These are phyloP conservation scores for Suillus americanus DNA, from an alignment of 768 basidiomycete genomes.

Conservation along the genomic window DNA sequence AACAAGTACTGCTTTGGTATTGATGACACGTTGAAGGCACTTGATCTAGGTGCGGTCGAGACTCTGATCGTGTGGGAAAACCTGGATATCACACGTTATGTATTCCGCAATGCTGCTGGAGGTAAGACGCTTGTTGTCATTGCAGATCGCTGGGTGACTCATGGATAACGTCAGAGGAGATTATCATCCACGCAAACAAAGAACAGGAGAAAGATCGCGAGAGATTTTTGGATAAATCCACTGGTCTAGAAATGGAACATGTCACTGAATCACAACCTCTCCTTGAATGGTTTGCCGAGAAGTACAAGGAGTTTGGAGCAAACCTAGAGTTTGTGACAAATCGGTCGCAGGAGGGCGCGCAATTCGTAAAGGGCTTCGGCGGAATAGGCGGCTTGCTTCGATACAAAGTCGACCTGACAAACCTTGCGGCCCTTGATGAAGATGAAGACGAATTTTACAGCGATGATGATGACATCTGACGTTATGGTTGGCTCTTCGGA, in stretches of 20 bases:
- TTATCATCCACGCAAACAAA: conserved; percentile 73
- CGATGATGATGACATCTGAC: conserved; percentile 78
- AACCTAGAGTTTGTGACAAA: conserved; percentile 96
- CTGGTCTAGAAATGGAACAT: conserved; percentile 95
- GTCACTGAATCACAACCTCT: conserved; percentile 76
- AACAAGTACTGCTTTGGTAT: conserved; percentile 97
- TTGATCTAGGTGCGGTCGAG: conserved; percentile 96
- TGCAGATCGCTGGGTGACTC: neutral
- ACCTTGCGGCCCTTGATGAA: conserved; percentile 71
- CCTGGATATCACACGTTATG: conserved; percentile 85
- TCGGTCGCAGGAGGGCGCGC: conserved; percentile 94
- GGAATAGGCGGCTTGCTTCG: conserved; percentile 94
- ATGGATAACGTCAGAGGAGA: conserved; percentile 58
- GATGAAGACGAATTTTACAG: conserved; percentile 86
- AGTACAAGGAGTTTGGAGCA: conserved; percentile 97
- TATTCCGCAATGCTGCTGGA: conserved; percentile 88
- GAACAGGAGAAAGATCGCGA: conserved; percentile 92
- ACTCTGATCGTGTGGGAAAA: conserved; percentile 99
- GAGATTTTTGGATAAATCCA: conserved; percentile 94
- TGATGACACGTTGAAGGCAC: conserved; percentile 92
- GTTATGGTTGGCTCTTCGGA: conserved; percentile 82
- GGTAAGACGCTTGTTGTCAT: conserved; percentile 44
- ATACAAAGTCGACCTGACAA: conserved; percentile 97
- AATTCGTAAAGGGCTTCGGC: conserved; percentile 98
- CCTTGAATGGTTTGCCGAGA: conserved; percentile 98